phyloP scores from a whole-genome alignment of 129 eudicot genomes.

The Chrysanthemum seticuspe region DNA sequence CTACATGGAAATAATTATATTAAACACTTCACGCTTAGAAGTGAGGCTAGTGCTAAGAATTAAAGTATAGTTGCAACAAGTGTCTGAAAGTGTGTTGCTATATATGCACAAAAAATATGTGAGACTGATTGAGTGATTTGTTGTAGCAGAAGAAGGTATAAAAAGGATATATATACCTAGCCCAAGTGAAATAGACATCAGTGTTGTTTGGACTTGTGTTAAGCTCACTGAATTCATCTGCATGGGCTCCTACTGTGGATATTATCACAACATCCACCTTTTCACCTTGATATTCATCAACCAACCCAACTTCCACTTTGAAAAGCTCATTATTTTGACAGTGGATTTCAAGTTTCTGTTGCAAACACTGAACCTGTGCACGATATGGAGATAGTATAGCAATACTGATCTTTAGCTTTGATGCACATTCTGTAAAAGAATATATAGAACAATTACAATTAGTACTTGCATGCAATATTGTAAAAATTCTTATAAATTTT shows the following conservation, averaged over 20 bases:
- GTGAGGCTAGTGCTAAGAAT: no score
- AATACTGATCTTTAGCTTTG: slow-evolving; percentile 40
- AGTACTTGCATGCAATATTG: not conserved
- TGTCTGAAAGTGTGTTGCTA: no score
- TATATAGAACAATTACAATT: not conserved
- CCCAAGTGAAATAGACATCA: slow-evolving; percentile 46
- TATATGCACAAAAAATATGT: no score
- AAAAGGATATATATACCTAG: slow-evolving; percentile 38
- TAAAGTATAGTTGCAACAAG: no score
- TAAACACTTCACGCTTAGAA: no score
- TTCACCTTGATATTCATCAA: slow-evolving; percentile 48
- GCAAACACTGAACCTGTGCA: slow-evolving; percentile 52
- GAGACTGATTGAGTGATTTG: no score
- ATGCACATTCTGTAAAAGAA: slow-evolving; percentile 40
- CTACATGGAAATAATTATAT: no score
- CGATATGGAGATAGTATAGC: slow-evolving; percentile 57
- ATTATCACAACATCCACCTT: slow-evolving; percentile 49
- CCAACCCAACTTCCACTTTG: slow-evolving; percentile 39
- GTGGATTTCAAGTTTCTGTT: slow-evolving; percentile 34
- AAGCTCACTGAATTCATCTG: slow-evolving; percentile 30
- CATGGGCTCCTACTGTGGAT: slow-evolving; percentile 52
- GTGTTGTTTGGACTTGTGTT: slow-evolving; percentile 29
- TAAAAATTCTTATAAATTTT: not conserved
- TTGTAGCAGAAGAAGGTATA: no score
- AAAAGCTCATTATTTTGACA: slow-evolving; percentile 23